Conservation (phyloP, 1,139 yeast genomes). For the Magnusiomyces paraingens region DNA sequence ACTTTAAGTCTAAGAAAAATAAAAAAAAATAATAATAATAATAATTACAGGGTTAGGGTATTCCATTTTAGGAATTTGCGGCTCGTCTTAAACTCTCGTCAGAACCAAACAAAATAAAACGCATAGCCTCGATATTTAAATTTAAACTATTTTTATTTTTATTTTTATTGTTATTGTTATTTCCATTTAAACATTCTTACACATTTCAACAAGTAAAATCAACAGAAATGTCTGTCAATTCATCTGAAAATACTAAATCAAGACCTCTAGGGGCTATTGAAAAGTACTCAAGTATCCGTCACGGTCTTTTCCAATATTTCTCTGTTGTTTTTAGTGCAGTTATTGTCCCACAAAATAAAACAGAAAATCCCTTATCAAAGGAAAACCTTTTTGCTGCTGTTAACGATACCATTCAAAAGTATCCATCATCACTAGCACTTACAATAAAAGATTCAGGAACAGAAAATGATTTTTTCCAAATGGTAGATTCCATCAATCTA, state of each 20-base stretch:
- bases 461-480: background rate
- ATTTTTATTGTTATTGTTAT: no score
- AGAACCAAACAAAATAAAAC: no score
- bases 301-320: background rate
- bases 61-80: no score
- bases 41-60: no score
- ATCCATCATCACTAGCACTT: background rate
- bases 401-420: background rate
- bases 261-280: constrained; percentile 1
- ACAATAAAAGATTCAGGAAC: background rate
- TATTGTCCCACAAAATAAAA: background rate
- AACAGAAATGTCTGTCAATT: no score
- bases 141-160: no score
- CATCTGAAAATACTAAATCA: background rate
- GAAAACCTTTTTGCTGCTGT: background rate
- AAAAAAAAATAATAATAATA: no score
- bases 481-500: background rate
- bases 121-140: no score
- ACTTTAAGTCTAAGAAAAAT: no score
- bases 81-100: no score
- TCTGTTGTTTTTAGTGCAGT: background rate
- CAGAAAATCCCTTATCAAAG: background rate
- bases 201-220: no score
- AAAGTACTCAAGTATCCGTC: constrained; percentile 5
- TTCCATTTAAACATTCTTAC: no score